Conservation (phyloP, 352 stramenopile genomes). For the Plasmopara muralis region DNA sequence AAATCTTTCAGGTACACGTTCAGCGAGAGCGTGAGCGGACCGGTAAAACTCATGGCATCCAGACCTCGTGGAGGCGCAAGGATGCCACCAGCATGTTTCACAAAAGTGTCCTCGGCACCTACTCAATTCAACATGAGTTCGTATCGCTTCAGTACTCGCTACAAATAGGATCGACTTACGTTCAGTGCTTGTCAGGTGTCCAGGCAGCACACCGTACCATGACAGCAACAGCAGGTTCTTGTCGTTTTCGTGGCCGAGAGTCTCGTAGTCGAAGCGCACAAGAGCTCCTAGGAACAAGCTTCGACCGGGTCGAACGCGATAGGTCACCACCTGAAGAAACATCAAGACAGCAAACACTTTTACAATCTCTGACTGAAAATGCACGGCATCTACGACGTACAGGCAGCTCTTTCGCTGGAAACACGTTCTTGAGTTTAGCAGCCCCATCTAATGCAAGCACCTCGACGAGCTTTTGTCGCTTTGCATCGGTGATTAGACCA, state of each 20-base stretch:
- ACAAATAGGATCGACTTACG: slow-evolving; percentile 32
- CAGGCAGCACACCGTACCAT: slow-evolving; percentile 81
- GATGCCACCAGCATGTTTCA: slow-evolving; percentile 71
- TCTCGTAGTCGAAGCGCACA: slow-evolving; percentile 71
- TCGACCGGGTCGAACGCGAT: slow-evolving; percentile 53
- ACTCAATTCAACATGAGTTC: background rate
- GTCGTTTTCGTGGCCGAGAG: slow-evolving; percentile 25
- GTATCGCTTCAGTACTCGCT: no score
- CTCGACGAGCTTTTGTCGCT: slow-evolving; percentile 75
- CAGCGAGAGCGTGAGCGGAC: slow-evolving; percentile 41
- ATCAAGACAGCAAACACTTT: background rate
- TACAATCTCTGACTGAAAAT: background rate
- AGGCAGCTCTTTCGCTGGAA: slow-evolving; percentile 66
- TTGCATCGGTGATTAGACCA: slow-evolving; percentile 67
- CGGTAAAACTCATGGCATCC: slow-evolving; percentile 72
- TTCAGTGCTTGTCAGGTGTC: slow-evolving; percentile 72
- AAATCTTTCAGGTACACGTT: slow-evolving; percentile 68
- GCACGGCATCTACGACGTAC: slow-evolving; percentile 18
- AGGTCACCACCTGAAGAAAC: slow-evolving; percentile 49
- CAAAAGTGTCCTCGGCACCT: slow-evolving; percentile 70
- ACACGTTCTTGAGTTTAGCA: slow-evolving; percentile 65
- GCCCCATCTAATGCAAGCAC: slow-evolving; percentile 60
- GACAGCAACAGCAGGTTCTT: slow-evolving; percentile 66
- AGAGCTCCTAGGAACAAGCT: slow-evolving; percentile 77
- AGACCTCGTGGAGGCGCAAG: slow-evolving; percentile 72